These are phyloP conservation scores for Podospora conica DNA, from an alignment of 495 filamentous ascomycete genomes.

Conservation along the genomic window DNA sequence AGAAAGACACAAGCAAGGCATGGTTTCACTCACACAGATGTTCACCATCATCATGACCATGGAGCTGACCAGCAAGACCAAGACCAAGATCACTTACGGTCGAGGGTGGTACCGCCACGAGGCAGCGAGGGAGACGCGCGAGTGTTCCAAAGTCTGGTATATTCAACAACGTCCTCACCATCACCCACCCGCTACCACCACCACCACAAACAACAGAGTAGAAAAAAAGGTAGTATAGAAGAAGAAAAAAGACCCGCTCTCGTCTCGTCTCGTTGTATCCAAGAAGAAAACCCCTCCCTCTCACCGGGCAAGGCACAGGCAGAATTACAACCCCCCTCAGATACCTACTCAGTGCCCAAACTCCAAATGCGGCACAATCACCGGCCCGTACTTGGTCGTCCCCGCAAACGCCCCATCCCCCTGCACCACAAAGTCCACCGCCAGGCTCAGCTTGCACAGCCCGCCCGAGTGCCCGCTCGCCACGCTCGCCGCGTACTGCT, in stretches of 20 bases:
- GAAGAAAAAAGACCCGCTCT: background rate
- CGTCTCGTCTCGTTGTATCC: background rate
- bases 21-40: no score
- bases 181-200: background rate
- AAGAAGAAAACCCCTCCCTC: background rate
- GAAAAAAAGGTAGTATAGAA: no score
- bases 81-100: no score
- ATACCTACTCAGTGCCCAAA: constrained; percentile 51
- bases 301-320: background rate
- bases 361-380: constrained; percentile 89
- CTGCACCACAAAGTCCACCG: constrained; percentile 96
- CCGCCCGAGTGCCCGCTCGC: constrained; percentile 26
- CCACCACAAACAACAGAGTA: background rate
- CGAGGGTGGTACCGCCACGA: no score
- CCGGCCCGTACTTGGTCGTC: constrained; percentile 94
- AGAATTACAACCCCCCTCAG: background rate
- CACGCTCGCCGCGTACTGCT: constrained; percentile 25
- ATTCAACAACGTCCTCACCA: background rate
- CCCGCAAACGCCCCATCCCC: constrained; percentile 69
- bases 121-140: no score
- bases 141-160: background rate
- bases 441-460: constrained; percentile 72
- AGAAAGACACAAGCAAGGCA: no score
- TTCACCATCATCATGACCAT: no score
- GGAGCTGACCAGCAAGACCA: no score